Conservation (phyloP, 2,329 filamentous ascomycete genomes). For the Diplocarpon rosae region DNA sequence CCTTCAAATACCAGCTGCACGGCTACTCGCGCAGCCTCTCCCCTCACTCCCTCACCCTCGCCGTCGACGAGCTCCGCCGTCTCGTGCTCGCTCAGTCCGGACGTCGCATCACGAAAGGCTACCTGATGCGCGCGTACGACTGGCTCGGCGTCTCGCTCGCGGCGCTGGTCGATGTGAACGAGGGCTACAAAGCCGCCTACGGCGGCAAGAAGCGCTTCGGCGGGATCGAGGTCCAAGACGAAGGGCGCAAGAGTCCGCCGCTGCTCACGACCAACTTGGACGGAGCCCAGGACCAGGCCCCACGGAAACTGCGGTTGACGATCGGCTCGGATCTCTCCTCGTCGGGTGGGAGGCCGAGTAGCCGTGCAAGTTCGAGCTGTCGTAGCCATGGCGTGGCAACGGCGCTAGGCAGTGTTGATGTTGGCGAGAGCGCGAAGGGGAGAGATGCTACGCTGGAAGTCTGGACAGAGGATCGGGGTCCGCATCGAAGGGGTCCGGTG, state of each 20-base stretch:
- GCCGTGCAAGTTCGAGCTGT: not conserved
- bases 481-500: constrained; percentile 34
- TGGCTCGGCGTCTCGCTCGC: constrained; percentile 42
- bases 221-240: constrained; percentile 33
- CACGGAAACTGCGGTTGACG: not conserved
- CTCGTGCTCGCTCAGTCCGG: constrained; percentile 44
- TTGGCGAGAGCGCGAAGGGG: constrained; percentile 20
- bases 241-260: constrained; percentile 25
- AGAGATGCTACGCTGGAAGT: constrained; percentile 10
- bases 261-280: constrained; percentile 14
- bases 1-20: constrained; percentile 49
- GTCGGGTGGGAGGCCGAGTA: not conserved
- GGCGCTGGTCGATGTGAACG: constrained; percentile 42
- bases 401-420: constrained; percentile 5
- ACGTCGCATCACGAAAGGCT: constrained; percentile 36
- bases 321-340: not conserved
- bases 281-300: constrained; percentile 1
- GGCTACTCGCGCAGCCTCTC: constrained; percentile 40
- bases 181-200: constrained; percentile 46
- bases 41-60: constrained; percentile 38
- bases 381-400: constrained; percentile 1
- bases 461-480: constrained; percentile 18
- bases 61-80: constrained; percentile 51
- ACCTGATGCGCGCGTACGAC: constrained; percentile 44
- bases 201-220: constrained; percentile 36